Percentiles rank a stretch among this genome's conserved stretches.
Evolutionary conservation across 805 yeast species (phyloP).

Genomic region (Phaffomyces opuntiae): DNA sequence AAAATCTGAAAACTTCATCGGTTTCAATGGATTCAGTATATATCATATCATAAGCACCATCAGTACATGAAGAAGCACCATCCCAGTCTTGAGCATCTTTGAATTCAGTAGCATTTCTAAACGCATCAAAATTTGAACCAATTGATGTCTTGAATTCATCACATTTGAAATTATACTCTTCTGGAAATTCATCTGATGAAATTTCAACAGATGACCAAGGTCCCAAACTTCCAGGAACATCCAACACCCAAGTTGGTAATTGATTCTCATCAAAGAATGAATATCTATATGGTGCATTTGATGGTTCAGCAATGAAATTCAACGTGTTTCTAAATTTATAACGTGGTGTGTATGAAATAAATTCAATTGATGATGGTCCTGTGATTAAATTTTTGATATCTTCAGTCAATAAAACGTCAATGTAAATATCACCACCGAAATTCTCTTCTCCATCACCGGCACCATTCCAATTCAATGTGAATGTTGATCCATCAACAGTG

Average conservation of each 20-base stretch:
- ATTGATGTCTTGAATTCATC: slow-evolving; percentile 1
- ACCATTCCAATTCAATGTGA: slow-evolving; percentile 4
- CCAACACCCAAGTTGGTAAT: slow-evolving; percentile 6
- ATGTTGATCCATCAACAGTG: neutral
- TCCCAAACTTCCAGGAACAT: slow-evolving; percentile 7
- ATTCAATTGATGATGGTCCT: slow-evolving; percentile 1
- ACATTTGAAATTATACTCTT: slow-evolving; percentile 3
- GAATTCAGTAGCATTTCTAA: slow-evolving; percentile 3
- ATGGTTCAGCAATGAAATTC: slow-evolving; percentile 5
- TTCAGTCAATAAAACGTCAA: slow-evolving; percentile 3
- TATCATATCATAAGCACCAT: neutral
- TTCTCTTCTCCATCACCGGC: neutral
- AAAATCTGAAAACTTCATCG: neutral
- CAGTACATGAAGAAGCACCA: neutral
- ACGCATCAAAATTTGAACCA: slow-evolving; percentile 4
- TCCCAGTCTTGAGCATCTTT: neutral
- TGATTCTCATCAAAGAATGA: neutral
- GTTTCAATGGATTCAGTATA: neutral
- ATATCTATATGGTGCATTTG: slow-evolving; percentile 5
- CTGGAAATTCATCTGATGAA: neutral
- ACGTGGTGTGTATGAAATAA: slow-evolving; percentile 5
- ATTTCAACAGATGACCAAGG: slow-evolving; percentile 1
- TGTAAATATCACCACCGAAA: slow-evolving; percentile 4
- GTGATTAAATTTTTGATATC: slow-evolving; percentile 1
- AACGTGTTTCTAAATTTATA: neutral